These are phyloP conservation scores for Paradendryphiella salina DNA, from an alignment of 2,329 filamentous ascomycete species.

Conservation along the genomic window DNA sequence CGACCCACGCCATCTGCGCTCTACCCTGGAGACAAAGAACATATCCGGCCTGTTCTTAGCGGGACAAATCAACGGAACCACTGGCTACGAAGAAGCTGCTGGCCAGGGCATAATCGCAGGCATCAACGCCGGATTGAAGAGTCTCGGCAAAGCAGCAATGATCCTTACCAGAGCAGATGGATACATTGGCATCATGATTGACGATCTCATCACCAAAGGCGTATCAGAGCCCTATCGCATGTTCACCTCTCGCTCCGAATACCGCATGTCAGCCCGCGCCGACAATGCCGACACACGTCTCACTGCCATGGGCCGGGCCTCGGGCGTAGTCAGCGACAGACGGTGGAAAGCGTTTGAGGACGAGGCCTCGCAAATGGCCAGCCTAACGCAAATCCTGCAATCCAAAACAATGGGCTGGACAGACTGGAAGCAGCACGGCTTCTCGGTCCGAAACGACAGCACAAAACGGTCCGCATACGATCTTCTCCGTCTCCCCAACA, in stretches of 20 bases:
- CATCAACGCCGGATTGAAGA: conserved; percentile 86
- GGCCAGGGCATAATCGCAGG: conserved; percentile 91
- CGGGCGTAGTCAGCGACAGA: conserved; percentile 75
- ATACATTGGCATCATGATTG: conserved; percentile 98
- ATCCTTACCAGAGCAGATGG: conserved; percentile 80
- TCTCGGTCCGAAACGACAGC: conserved; percentile 68
- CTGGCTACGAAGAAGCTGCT: conserved; percentile 95
- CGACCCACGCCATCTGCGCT: conserved; percentile 82
- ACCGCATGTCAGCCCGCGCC: conserved; percentile 85
- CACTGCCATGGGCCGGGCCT: conserved; percentile 73
- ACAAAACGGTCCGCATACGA: conserved; percentile 74
- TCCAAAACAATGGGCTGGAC: conserved; percentile 61
- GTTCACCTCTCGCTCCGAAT: conserved; percentile 96
- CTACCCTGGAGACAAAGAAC: conserved; percentile 91
- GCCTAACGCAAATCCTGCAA: conserved; percentile 65
- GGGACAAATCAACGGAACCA: conserved; percentile 97
- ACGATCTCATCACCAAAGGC: conserved; percentile 94
- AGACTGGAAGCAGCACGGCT: conserved; percentile 71
- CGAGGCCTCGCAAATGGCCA: conserved; percentile 67
- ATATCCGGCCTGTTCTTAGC: conserved; percentile 89
- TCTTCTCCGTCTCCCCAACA: conserved; percentile 66
- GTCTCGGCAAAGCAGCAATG: conserved; percentile 66
- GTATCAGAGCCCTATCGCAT: conserved; percentile 97
- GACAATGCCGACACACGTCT: conserved; percentile 93
- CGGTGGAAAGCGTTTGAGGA: conserved; percentile 74